Percentiles rank a stretch among this genome's conserved stretches.
phyloP scores from a whole-genome alignment of 805 yeast species.

The Saccharomycopsis vini region DNA sequence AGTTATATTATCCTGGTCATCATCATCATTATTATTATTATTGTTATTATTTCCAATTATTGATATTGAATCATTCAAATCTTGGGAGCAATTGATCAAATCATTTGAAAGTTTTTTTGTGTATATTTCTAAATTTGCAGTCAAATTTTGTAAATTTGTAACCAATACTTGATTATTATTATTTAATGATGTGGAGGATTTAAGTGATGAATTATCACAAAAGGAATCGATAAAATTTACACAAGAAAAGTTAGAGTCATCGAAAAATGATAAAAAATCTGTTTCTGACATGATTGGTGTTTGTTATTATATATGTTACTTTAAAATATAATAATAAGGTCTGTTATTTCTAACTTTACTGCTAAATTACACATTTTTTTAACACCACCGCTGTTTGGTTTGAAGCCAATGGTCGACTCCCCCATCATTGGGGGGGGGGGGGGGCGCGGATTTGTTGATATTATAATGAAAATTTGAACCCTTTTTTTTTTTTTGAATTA shows the following conservation, averaged over 20 bases:
- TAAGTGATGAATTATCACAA: not conserved
- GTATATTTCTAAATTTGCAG: not conserved
- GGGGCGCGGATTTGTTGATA: too few relatives aligned
- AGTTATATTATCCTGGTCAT: slow-evolving; percentile 8
- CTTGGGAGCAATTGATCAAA: too few relatives aligned
- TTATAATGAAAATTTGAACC: not conserved
- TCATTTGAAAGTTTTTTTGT: not conserved
- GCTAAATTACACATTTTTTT: too few relatives aligned
- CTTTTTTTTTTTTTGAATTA: not conserved
- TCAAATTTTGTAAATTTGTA: not conserved
- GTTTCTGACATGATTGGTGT: not conserved
- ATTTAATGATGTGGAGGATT: not conserved
- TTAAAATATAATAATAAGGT: not conserved
- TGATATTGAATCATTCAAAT: not conserved
- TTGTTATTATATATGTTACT: too few relatives aligned
- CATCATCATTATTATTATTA: slow-evolving; percentile 1
- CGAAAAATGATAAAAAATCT: slow-evolving; percentile 9
- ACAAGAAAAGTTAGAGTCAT: slow-evolving; percentile 15
- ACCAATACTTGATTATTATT: not conserved
- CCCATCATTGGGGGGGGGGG: too few relatives aligned
- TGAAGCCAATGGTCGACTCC: too few relatives aligned
- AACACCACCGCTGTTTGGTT: too few relatives aligned
- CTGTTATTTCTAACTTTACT: not conserved
- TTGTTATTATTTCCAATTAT: not conserved
- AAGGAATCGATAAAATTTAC: slow-evolving; percentile 15